Evolutionary conservation across 75 land plant species (phyloP).

Genomic region (Gnetum montanum): DNA sequence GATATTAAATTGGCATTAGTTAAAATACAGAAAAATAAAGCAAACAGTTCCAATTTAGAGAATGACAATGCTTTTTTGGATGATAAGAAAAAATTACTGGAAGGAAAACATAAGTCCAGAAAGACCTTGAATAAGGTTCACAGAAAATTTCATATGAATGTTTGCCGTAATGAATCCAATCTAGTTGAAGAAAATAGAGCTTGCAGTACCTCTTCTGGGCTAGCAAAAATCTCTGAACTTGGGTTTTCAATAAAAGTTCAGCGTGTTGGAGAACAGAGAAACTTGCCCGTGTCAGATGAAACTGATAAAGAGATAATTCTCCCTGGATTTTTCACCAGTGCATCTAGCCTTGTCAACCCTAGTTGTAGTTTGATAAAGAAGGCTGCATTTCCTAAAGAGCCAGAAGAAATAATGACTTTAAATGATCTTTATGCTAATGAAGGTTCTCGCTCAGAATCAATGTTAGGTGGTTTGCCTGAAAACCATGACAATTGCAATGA

Average conservation of each 20-base stretch:
- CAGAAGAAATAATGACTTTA: neutral
- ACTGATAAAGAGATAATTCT: neutral
- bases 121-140: neutral
- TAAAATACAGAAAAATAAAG: conserved; percentile 5
- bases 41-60: neutral
- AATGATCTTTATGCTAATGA: neutral
- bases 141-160: neutral
- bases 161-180: neutral
- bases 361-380: conserved; percentile 2
- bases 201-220: neutral
- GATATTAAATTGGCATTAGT: neutral
- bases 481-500: neutral
- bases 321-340: conserved; percentile 5
- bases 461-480: neutral
- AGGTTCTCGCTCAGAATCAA: neutral
- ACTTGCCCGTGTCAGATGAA: too few relatives aligned
- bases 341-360: conserved; percentile 2
- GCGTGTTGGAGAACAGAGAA: neutral
- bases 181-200: too few relatives aligned
- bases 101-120: neutral
- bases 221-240: conserved; percentile 3
- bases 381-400: neutral
- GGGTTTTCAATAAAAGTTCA: conserved; percentile 7
- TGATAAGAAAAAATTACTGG: neutral
- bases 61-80: conserved; percentile 7